Conservation (phyloP, 768 basidiomycete genomes). For the Mycena amicta region DNA sequence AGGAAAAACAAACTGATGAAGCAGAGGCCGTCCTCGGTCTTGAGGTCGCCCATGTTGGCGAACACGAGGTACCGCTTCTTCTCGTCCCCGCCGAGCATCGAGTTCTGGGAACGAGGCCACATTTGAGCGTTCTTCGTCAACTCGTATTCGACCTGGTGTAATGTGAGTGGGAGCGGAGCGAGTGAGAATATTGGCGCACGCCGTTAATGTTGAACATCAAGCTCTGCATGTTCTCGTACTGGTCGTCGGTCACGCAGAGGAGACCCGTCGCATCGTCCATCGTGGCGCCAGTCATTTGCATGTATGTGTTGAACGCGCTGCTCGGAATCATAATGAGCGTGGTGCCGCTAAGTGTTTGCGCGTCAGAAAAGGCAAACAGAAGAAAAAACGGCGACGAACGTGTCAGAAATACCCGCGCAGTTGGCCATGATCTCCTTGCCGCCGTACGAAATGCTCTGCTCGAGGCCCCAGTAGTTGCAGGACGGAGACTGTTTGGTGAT, state of each 20-base stretch:
- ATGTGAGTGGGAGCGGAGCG: not conserved
- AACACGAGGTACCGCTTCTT: constrained; percentile 56
- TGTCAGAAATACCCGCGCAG: constrained; percentile 46
- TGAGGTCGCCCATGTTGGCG: constrained; percentile 46
- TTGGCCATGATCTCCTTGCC: constrained; percentile 30
- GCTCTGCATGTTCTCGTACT: constrained; percentile 52
- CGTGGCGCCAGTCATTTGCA: constrained; percentile 32
- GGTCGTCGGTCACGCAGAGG: constrained; percentile 50
- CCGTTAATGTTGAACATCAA: constrained; percentile 54
- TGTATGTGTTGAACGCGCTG: constrained; percentile 33
- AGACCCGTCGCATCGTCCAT: constrained; percentile 52
- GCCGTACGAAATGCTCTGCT: constrained; percentile 42
- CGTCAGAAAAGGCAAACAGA: not conserved
- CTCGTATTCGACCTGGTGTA: constrained; percentile 47
- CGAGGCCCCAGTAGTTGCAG: constrained; percentile 44
- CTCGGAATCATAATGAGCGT: constrained; percentile 38
- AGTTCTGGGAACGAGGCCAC: constrained; percentile 64
- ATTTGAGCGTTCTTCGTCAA: constrained; percentile 67
- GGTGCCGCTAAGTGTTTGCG: constrained; percentile 27
- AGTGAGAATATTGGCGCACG: constrained; percentile 26
- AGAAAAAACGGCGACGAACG: constrained; percentile 18
- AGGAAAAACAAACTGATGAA: constrained; percentile 54
- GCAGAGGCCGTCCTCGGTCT: constrained; percentile 59
- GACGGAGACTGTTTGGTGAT: constrained; percentile 32
- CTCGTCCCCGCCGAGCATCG: constrained; percentile 51